phyloP scores from a whole-genome alignment of 2,329 filamentous ascomycete genomes.

The Scedosporium apiospermum region DNA sequence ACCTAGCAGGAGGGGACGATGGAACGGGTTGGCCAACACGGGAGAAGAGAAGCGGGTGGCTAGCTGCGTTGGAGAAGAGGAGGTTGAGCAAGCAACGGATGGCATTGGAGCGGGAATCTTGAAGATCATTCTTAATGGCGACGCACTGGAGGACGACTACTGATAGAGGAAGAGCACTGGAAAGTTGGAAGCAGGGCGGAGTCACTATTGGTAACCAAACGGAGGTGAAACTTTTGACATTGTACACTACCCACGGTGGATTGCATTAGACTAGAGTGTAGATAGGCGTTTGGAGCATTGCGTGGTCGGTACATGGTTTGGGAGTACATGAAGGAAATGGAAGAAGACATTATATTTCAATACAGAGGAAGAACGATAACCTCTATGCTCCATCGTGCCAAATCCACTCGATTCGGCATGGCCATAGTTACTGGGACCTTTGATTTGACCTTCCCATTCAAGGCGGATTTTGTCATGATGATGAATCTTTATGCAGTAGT shows the following conservation, averaged over 20 bases:
- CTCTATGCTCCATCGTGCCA: too few species aligned
- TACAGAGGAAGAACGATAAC: neutral
- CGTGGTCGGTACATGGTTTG: neutral
- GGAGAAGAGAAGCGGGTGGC: conserved; percentile 69
- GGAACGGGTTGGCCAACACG: conserved; percentile 39
- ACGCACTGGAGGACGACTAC: conserved; percentile 40
- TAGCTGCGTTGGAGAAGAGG: conserved; percentile 70
- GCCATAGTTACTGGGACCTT: too few species aligned
- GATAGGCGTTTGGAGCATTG: neutral
- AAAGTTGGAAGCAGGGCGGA: neutral
- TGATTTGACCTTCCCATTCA: too few species aligned
- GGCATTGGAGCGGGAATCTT: conserved; percentile 52
- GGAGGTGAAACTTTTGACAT: neutral
- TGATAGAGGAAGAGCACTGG: neutral
- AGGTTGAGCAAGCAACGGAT: conserved; percentile 63
- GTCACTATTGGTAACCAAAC: neutral
- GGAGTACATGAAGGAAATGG: neutral
- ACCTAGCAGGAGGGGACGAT: conserved; percentile 59
- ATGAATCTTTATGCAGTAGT: too few species aligned
- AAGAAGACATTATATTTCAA: neutral
- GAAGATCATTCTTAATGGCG: conserved; percentile 51
- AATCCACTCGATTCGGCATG: too few species aligned
- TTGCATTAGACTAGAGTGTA: neutral
- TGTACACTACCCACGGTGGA: neutral
- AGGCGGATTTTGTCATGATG: too few species aligned